A percentile compares a stretch with the other conserved stretches of the same genome.
Evolutionary conservation across 164 flowering plant species (phyloP).

Genomic region (Magnolia kwangsiensis): DNA sequence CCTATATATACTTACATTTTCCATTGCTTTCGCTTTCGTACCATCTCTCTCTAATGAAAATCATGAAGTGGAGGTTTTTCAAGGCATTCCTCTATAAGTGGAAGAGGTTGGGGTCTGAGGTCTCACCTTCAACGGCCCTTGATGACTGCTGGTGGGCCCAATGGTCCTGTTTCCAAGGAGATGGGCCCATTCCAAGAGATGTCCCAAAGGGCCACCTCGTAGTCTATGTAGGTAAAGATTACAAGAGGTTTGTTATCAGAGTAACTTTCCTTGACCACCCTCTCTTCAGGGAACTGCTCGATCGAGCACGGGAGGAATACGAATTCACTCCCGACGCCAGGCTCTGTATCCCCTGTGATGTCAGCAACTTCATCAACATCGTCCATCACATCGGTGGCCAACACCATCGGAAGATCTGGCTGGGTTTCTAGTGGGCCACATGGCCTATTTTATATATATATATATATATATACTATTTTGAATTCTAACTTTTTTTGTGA

Average conservation of each 20-base stretch:
- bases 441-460: too few relatives aligned
- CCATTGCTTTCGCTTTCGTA: not conserved
- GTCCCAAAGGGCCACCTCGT: slow-evolving; percentile 92
- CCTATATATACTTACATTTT: slow-evolving; percentile 29
- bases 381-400: slow-evolving; percentile 47
- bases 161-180: slow-evolving; percentile 27
- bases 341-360: slow-evolving; percentile 82
- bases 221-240: slow-evolving; percentile 70
- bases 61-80: slow-evolving; percentile 38
- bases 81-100: slow-evolving; percentile 42
- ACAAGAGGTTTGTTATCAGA: slow-evolving; percentile 68
- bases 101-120: slow-evolving; percentile 45
- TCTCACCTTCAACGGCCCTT: slow-evolving; percentile 27
- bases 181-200: slow-evolving; percentile 54
- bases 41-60: slow-evolving; percentile 7
- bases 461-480: not conserved
- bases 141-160: slow-evolving; percentile 37
- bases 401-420: slow-evolving; percentile 19
- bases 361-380: slow-evolving; percentile 52
- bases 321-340: slow-evolving; percentile 50
- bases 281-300: slow-evolving; percentile 65
- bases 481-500: not conserved
- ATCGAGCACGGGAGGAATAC: slow-evolving; percentile 72
- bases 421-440: slow-evolving; percentile 26
- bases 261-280: slow-evolving; percentile 65